phyloP scores from a whole-genome alignment of 2,329 filamentous ascomycete species.

The Penicillium oxalicum region DNA sequence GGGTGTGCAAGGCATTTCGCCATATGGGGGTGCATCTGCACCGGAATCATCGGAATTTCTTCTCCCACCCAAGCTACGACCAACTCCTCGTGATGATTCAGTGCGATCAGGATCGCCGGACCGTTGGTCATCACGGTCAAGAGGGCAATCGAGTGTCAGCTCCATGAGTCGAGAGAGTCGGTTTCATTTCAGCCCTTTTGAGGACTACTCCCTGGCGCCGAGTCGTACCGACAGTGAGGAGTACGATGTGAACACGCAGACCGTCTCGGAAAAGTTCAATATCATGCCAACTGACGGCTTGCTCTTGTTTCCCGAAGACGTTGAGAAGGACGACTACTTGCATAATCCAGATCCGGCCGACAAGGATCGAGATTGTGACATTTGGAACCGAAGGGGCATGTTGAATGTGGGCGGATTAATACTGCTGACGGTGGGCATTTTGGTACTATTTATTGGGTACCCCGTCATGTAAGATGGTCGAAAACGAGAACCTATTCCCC shows the following conservation, averaged over 20 bases:
- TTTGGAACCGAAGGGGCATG: slow-evolving; percentile 59
- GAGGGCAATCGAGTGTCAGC: slow-evolving; percentile 58
- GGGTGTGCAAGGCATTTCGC: slow-evolving; percentile 16
- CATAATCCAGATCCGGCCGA: slow-evolving; percentile 65
- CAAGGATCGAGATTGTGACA: slow-evolving; percentile 55
- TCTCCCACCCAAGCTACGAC: slow-evolving; percentile 41
- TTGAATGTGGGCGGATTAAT: slow-evolving; percentile 59
- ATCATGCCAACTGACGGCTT: slow-evolving; percentile 62
- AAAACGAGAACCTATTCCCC: too few species aligned
- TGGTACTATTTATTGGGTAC: slow-evolving; percentile 63
- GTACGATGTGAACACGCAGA: slow-evolving; percentile 63
- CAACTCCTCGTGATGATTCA: slow-evolving; percentile 48
- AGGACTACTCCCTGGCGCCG: slow-evolving; percentile 51
- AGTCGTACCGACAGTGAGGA: slow-evolving; percentile 60
- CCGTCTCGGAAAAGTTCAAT: slow-evolving; percentile 67
- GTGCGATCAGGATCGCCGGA: slow-evolving; percentile 44
- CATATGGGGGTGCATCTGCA: slow-evolving; percentile 48
- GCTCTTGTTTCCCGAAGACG: slow-evolving; percentile 63
- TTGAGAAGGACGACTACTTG: slow-evolving; percentile 66
- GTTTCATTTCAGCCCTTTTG: slow-evolving; percentile 51
- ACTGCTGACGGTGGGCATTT: slow-evolving; percentile 54
- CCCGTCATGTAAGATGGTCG: slow-evolving; percentile 55
- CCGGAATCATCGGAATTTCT: slow-evolving; percentile 37
- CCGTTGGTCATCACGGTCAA: slow-evolving; percentile 45
- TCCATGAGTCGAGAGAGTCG: slow-evolving; percentile 40